Conservation (phyloP, 208 protist genomes). For the Leishmania aethiopica region DNA sequence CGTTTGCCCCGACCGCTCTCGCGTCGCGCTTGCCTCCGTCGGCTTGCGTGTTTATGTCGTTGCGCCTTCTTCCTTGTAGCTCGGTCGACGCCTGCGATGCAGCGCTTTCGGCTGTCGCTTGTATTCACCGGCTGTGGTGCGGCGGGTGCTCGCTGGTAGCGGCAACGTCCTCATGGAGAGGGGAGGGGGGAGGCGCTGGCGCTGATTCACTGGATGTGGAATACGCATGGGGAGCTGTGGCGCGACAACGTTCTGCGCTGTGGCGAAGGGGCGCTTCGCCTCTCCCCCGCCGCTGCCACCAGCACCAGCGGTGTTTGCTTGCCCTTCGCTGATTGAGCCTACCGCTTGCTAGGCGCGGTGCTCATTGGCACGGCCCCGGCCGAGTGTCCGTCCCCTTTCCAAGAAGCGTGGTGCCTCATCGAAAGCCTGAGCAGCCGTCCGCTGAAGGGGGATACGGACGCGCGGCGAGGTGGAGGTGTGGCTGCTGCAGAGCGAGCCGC, state of each 20-base stretch:
- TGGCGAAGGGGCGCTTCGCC: no score
- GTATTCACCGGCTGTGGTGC: conserved; percentile 17
- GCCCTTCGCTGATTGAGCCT: no score
- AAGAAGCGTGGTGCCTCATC: no score
- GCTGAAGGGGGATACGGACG: neutral
- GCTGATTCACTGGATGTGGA: conserved; percentile 58
- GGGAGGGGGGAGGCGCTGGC: conserved; percentile 46
- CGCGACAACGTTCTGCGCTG: conserved; percentile 19
- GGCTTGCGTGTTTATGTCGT: no score
- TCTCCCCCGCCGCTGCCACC: no score
- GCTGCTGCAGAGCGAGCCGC: conserved; percentile 41
- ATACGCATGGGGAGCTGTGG: conserved; percentile 38
- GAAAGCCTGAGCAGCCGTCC: no score
- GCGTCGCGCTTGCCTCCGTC: no score
- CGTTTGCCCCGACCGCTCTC: no score
- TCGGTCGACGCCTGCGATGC: conserved; percentile 1
- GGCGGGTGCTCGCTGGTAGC: conserved; percentile 15
- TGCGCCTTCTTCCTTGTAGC: neutral
- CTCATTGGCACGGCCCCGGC: no score
- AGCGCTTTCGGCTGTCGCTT: conserved; percentile 21
- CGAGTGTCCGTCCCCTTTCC: no score
- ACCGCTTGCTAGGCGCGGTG: conserved; percentile 3
- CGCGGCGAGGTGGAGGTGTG: conserved; percentile 40
- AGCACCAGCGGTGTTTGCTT: no score
- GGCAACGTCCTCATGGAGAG: conserved; percentile 11